Evolutionary conservation across 768 basidiomycete species (phyloP).

Genomic region (Tephrocybe sp.): DNA sequence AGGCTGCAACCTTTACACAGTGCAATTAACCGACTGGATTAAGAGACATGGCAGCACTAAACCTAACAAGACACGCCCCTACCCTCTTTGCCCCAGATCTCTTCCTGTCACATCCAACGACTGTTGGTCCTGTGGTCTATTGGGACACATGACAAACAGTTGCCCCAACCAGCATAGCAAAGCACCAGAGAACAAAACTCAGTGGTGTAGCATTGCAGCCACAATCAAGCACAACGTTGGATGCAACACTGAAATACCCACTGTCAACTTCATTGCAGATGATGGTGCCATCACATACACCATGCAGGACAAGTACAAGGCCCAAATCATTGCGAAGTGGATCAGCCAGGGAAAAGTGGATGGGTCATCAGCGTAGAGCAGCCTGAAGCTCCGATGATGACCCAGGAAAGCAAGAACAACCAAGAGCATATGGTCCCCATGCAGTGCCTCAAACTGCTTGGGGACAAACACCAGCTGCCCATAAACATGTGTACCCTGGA

Average conservation of each 20-base stretch:
- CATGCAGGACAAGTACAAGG: neutral
- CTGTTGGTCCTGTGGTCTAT: constrained; percentile 15
- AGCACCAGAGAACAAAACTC: constrained; percentile 12
- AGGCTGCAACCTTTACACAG: neutral
- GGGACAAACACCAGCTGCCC: constrained; percentile 15
- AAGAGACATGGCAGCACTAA: neutral
- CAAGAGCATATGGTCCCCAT: neutral
- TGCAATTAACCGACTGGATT: neutral
- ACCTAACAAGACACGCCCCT: constrained; percentile 11
- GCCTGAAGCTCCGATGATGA: neutral
- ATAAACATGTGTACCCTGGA: neutral
- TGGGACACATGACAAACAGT: constrained; percentile 11
- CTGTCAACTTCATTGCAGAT: constrained; percentile 2
- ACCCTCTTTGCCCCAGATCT: constrained; percentile 23
- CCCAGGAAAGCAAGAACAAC: neutral
- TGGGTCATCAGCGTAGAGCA: neutral
- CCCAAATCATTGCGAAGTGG: neutral
- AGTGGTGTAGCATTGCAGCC: constrained; percentile 14
- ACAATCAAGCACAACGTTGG: neutral
- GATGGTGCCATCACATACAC: neutral
- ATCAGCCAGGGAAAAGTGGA: neutral
- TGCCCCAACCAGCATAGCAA: neutral
- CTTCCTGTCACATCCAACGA: constrained; percentile 16
- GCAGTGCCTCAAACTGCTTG: constrained; percentile 9
- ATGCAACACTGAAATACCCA: neutral